phyloP scores from a whole-genome alignment of 2,329 filamentous ascomycete species.

The Colletotrichum echinochloae region DNA sequence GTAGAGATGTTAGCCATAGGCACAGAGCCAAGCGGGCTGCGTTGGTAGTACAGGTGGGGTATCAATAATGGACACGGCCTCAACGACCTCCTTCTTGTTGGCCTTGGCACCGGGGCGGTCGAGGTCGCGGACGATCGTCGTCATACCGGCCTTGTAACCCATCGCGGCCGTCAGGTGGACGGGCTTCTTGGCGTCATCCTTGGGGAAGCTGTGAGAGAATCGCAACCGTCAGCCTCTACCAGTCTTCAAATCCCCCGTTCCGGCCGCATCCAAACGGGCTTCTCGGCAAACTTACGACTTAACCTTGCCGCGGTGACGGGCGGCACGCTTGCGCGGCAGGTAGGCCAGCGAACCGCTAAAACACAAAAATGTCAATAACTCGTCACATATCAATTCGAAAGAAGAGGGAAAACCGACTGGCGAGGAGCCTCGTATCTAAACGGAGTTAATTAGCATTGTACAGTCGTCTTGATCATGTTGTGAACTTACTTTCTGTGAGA shows the following conservation, averaged over 20 bases:
- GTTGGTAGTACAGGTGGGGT: slow-evolving; percentile 95
- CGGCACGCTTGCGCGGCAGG: slow-evolving; percentile 90
- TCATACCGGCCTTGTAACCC: slow-evolving; percentile 99
- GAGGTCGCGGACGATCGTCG: slow-evolving; percentile 98
- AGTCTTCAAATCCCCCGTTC: slow-evolving; percentile 44
- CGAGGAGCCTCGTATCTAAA: background rate
- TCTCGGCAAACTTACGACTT: slow-evolving; percentile 81
- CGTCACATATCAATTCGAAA: too few relatives aligned
- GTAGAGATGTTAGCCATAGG: slow-evolving; percentile 77
- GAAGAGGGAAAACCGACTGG: too few relatives aligned
- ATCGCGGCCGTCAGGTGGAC: slow-evolving; percentile 98
- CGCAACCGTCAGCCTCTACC: slow-evolving; percentile 44
- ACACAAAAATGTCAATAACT: slow-evolving; percentile 62
- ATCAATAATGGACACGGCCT: slow-evolving; percentile 89
- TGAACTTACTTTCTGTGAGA: too few relatives aligned
- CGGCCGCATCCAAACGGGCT: slow-evolving; percentile 24
- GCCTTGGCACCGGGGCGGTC: slow-evolving; percentile 99
- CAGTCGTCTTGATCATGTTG: too few relatives aligned
- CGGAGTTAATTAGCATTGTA: too few relatives aligned
- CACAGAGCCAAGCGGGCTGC: slow-evolving; percentile 82
- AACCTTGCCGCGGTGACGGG: slow-evolving; percentile 96
- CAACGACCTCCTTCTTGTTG: slow-evolving; percentile 98
- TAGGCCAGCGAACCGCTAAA: slow-evolving; percentile 91
- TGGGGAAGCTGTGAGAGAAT: slow-evolving; percentile 82
- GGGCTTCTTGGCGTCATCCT: slow-evolving; percentile 99